Percentiles rank a stretch among this genome's conserved stretches.
These are phyloP conservation scores for Mytilinidion resinicola DNA, from an alignment of 495 filamentous ascomycete genomes.

Conservation along the genomic window DNA sequence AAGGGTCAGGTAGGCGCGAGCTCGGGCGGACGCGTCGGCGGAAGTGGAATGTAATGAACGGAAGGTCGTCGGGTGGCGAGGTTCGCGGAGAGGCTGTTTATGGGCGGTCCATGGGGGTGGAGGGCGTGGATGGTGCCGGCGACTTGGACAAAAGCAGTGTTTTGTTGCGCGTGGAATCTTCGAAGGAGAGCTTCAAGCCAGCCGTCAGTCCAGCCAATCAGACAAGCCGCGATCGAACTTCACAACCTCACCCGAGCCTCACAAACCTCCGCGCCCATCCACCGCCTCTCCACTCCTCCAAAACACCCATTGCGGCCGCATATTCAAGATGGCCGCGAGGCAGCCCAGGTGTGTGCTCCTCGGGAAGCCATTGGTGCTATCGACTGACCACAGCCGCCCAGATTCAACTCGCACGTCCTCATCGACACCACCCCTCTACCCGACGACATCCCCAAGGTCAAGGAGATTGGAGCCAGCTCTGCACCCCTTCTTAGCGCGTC, in stretches of 20 bases:
- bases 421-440: constrained; percentile 96
- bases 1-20: too few species aligned
- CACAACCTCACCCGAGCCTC: neutral
- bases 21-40: too few species aligned
- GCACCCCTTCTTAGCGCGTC: constrained; percentile 84
- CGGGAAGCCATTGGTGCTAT: constrained; percentile 12
- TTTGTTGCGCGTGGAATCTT: neutral
- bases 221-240: neutral
- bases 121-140: neutral
- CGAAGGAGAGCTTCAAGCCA: neutral
- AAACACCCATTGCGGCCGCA: constrained; percentile 18
- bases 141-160: neutral
- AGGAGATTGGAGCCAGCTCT: constrained; percentile 84
- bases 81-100: neutral
- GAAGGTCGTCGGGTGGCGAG: too few species aligned
- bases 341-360: constrained; percentile 34
- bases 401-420: constrained; percentile 88
- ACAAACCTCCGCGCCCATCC: constrained; percentile 8
- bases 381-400: constrained; percentile 36
- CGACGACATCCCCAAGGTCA: constrained; percentile 78
- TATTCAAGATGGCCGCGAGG: constrained; percentile 37
- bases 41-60: too few species aligned
- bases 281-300: constrained; percentile 11
- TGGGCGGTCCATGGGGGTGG: neutral
- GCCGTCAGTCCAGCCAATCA: neutral